Evolutionary conservation across 257 asterid genomes (phyloP).

Genomic region (Linaria vulgaris): DNA sequence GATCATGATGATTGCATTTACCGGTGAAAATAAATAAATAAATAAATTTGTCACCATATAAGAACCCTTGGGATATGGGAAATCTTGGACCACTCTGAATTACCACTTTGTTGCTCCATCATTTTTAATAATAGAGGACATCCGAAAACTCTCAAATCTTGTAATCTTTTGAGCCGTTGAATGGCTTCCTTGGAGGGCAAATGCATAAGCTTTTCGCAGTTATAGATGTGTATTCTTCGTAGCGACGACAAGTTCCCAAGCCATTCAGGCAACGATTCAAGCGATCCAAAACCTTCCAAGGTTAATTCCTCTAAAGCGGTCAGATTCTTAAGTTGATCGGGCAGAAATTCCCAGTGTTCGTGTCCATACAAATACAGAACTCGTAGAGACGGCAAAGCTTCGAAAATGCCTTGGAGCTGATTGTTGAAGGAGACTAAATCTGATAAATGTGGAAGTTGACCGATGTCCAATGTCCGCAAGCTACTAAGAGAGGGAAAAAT

Average conservation of each 20-base stretch:
- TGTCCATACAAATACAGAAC: fast-evolving
- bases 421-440: conserved; percentile 4
- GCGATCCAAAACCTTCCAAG: not conserved
- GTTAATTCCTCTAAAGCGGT: not conserved
- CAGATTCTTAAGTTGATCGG: conserved; percentile 21
- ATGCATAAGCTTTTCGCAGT: conserved; percentile 3
- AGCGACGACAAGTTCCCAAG: conserved; percentile 22
- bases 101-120: not conserved
- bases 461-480: not conserved
- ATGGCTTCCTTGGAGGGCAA: conserved; percentile 22
- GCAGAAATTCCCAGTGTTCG: conserved; percentile 16
- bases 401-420: conserved; percentile 8
- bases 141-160: not conserved
- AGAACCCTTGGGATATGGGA: not conserved
- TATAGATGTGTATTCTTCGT: fast-evolving
- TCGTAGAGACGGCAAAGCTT: not conserved
- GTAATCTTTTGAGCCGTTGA: conserved; percentile 7
- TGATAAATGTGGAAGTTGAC: conserved; percentile 16
- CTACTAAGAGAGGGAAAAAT: not conserved
- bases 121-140: not conserved
- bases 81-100: conserved; percentile 25
- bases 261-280: conserved; percentile 29
- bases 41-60: too few species aligned
- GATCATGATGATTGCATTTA: too few species aligned
- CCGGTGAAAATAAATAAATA: too few species aligned